These are phyloP conservation scores for Talaromyces sp. DNA, from an alignment of 2,329 filamentous ascomycete species.

Conservation along the genomic window DNA sequence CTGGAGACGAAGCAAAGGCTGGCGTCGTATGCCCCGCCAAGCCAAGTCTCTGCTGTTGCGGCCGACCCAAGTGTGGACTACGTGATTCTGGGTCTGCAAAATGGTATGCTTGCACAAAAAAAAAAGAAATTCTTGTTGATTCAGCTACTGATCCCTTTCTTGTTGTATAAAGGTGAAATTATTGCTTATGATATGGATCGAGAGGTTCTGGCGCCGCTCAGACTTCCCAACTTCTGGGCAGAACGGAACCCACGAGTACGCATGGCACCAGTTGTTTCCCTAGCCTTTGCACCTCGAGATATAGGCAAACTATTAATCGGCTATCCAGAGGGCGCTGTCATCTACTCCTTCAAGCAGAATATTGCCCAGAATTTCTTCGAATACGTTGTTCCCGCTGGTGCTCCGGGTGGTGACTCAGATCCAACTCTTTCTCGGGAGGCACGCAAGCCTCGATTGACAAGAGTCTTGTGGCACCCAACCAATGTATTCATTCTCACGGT, in stretches of 20 bases:
- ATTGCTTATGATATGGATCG: slow-evolving; percentile 91
- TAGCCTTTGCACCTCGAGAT: slow-evolving; percentile 85
- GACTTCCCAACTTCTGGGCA: slow-evolving; percentile 82
- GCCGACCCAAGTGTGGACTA: slow-evolving; percentile 92
- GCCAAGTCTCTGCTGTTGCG: slow-evolving; percentile 66
- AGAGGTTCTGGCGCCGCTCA: slow-evolving; percentile 69
- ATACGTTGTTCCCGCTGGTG: slow-evolving; percentile 75
- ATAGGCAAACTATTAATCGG: slow-evolving; percentile 86
- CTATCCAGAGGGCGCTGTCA: slow-evolving; percentile 81
- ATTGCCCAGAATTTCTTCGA: slow-evolving; percentile 72
- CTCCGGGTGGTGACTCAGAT: slow-evolving; percentile 72
- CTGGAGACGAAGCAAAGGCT: slow-evolving; percentile 65
- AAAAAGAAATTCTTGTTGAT: background rate
- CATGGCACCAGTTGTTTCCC: slow-evolving; percentile 63
- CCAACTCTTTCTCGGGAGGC: slow-evolving; percentile 56
- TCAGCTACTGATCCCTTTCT: background rate
- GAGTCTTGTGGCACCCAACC: slow-evolving; percentile 91
- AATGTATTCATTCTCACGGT: slow-evolving; percentile 83
- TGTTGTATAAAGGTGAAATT: slow-evolving; percentile 60
- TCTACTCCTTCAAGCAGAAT: slow-evolving; percentile 94
- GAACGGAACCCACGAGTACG: slow-evolving; percentile 65
- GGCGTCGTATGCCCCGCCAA: slow-evolving; percentile 69
- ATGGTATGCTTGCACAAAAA: slow-evolving; percentile 42
- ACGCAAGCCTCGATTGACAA: slow-evolving; percentile 70
- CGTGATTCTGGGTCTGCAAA: slow-evolving; percentile 77